Percentiles rank a stretch among this genome's conserved stretches.
phyloP scores from a whole-genome alignment of 2,329 filamentous ascomycete genomes.

The Diaporthe citrichinensis region DNA sequence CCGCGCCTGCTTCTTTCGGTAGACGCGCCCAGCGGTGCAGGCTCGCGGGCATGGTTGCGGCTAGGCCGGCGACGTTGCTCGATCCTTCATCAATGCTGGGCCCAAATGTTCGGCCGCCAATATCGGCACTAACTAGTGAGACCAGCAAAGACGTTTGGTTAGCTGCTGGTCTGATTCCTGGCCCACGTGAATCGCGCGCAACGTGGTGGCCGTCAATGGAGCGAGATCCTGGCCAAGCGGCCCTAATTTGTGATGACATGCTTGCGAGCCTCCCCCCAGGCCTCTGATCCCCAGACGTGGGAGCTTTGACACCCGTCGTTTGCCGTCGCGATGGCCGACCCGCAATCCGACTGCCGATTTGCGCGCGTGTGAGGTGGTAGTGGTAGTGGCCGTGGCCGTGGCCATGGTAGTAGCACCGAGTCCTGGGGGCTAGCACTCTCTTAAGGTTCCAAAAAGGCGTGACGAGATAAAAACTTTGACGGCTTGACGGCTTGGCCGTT shows the following conservation, averaged over 20 bases:
- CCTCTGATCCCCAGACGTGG: neutral
- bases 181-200: neutral
- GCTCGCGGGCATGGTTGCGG: neutral
- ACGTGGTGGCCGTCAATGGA: constrained; percentile 16
- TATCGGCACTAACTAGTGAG: neutral
- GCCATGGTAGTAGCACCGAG: neutral
- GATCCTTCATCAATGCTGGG: neutral
- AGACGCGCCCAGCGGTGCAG: neutral
- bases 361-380: neutral
- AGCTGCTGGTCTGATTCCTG: neutral
- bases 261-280: constrained; percentile 4
- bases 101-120: neutral
- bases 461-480: constrained; percentile 16
- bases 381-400: neutral
- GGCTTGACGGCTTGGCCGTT: constrained; percentile 17
- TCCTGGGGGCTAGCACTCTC: neutral
- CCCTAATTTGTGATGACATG: constrained; percentile 16
- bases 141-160: neutral
- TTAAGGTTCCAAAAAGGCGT: constrained; percentile 21
- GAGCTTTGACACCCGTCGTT: constrained; percentile 15
- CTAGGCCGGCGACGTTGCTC: neutral
- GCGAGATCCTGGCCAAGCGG: constrained; percentile 22
- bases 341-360: constrained; percentile 18
- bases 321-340: neutral
- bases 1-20: neutral